Evolutionary conservation across 352 stramenopile species (phyloP), one percentile per base, ranked within the genome.

Genomic region (Bremia lactucae): DNA sequence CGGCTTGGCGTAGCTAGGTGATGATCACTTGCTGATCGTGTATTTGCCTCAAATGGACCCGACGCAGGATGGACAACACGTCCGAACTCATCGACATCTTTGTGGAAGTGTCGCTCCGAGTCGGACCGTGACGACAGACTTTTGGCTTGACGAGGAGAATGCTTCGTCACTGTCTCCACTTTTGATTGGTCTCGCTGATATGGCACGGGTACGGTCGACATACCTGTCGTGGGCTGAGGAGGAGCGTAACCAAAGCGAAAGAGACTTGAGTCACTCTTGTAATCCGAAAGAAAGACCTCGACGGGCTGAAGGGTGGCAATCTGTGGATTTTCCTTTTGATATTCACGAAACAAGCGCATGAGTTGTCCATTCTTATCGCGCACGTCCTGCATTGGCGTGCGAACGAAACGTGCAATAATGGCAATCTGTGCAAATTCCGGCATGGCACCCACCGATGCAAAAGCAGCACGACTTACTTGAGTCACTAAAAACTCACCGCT

Each of bases 311-410:
- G 52, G 8, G 49, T 51, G 0, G 50, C 41, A 10, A 91, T 29
- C 33, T 74, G 61, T 6, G 75, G 78, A 37, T 91, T 84, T 21
- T 91, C 78, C 31, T 74, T 65, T 14, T 80, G 51, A 28, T 91
- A 91, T 36, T 87, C 73, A 18, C 67, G 59, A 36, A 72, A 72
- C 9, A 87, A 59, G n/a, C 69, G 66, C 65, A 82, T 74, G 23
- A 91, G 57, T 31, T 85, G 61, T 1, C 68, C 69, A 36, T 91
- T 87, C 62, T 91, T 91, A 52, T 87, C 72, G 3, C 72, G 72
- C 20, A 87, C 47, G 2, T 72, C 68, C 26, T 61, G 53, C 59
- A 87, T 74, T 1, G 65, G 59, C 10, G 68, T 79, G 13, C 73
- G 69, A 5, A 65, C 62, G 43, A 91, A 91, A 1, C 73, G 71